phyloP scores from a whole-genome alignment of 345 rosid genomes.

The Physaria fendleri region DNA sequence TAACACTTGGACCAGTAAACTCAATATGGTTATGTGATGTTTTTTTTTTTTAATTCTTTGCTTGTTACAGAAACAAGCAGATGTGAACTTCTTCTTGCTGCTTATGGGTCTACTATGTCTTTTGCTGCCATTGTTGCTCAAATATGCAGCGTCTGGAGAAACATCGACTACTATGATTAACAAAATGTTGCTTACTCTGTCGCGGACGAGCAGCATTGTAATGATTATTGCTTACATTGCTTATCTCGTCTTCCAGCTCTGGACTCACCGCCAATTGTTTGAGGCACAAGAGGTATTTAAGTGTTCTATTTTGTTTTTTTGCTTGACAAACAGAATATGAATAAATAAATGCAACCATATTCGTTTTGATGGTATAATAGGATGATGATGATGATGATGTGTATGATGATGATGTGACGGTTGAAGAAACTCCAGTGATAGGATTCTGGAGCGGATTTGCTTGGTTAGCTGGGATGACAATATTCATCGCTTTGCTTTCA shows the following conservation, averaged over 20 bases:
- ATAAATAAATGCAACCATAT: neutral
- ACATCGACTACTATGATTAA: constrained; percentile 26
- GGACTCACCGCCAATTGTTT: constrained; percentile 53
- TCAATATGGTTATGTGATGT: neutral
- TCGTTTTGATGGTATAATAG: neutral
- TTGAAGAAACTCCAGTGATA: constrained; percentile 55
- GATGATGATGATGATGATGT: constrained; percentile 32
- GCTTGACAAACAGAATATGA: neutral
- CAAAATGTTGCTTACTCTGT: constrained; percentile 45
- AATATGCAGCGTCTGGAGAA: constrained; percentile 27
- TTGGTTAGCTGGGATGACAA: constrained; percentile 87
- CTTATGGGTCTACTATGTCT: constrained; percentile 70
- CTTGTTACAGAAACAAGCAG: constrained; percentile 73
- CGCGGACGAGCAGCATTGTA: constrained; percentile 73
- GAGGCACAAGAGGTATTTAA: constrained; percentile 30
- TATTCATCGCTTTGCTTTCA: constrained; percentile 59
- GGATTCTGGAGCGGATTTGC: constrained; percentile 78
- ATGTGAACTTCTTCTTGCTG: constrained; percentile 65
- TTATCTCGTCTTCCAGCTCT: constrained; percentile 70
- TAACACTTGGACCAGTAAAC: neutral
- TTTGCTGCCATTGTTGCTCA: constrained; percentile 58
- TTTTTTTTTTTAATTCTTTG: neutral
- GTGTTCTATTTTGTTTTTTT: neutral
- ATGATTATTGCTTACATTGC: constrained; percentile 76
- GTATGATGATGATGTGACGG: constrained; percentile 34